Evolutionary conservation across 306 rosid genomes (phyloP), one percentile per base, ranked within the genome.

Genomic region (Cicer arietinum): DNA sequence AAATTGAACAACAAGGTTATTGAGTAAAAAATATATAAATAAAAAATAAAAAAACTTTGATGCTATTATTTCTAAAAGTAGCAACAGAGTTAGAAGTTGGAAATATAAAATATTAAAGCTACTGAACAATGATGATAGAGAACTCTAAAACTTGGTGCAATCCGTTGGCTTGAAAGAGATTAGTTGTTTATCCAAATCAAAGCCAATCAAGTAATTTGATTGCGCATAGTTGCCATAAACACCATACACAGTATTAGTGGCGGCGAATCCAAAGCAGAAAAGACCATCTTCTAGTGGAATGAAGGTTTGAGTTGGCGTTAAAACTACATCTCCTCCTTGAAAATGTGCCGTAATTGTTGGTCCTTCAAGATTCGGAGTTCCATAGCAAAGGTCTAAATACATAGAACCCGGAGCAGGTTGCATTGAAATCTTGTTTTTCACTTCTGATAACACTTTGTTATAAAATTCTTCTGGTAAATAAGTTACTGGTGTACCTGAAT

Each of bases 121-220:
- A 18, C 1, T 18, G 20, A 18, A 18, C 1, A 18, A 18, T 18
- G 30, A 25, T 25, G 3, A 25, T 25, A 25, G 30, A 25, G 2
- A 0, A 18, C 5, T 64, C 16, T 64, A 64, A 16, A 42, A 7
- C 22, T 25, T 6, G 42, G 18, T 67, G 12, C 72, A 67, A 67
- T 67, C 56, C 1, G 18, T 45, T 11, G 56, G 51, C 54, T 72
- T 72, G 25, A 66, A 66, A 10, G 71, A 66, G 6, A 66, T 14
- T 17, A 18, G 9, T 25, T 67, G 56, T 22, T 12, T 85, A 2
- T 83, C 89, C 2, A 75, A 18, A 58, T 82, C 87, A 71, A 53
- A 82, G 25, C 84, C 83, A 63, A 87, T 79, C 74, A 88, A 35
- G 61, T 67, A 83, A 79, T 87, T 84, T 10, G 75, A 52, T 68